Evolutionary conservation across 441 rosid species (phyloP).

Genomic region (Hura crepitans): DNA sequence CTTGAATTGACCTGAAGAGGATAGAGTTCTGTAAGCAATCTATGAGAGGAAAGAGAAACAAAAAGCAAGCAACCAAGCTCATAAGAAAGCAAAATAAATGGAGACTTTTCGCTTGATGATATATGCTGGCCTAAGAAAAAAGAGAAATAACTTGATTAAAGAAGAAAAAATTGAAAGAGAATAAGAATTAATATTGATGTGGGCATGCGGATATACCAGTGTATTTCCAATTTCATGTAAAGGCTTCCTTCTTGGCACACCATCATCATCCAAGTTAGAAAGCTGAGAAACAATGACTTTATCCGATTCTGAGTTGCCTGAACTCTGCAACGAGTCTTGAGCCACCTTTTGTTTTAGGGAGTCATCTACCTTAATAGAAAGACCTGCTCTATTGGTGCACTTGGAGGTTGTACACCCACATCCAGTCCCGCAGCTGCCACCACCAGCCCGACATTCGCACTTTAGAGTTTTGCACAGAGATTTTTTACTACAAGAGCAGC

Average conservation of each 20-base stretch:
- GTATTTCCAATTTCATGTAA: constrained; percentile 61
- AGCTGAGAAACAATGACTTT: constrained; percentile 26
- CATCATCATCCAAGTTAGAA: constrained; percentile 29
- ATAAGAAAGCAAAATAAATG: not conserved
- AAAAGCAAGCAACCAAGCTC: not conserved
- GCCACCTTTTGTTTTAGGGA: constrained; percentile 17
- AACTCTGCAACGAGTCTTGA: constrained; percentile 17
- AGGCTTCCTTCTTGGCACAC: constrained; percentile 49
- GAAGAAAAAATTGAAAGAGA: not conserved
- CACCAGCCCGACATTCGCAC: constrained; percentile 64
- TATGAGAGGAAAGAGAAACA: not conserved
- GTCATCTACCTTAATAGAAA: constrained; percentile 23
- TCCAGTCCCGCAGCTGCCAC: constrained; percentile 53
- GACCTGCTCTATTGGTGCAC: constrained; percentile 60
- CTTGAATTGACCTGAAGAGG: constrained; percentile 27
- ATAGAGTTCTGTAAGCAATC: constrained; percentile 14
- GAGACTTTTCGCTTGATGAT: not conserved
- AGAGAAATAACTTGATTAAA: not conserved
- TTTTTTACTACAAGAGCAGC: constrained; percentile 78
- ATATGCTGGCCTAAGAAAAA: not conserved
- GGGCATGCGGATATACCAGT: constrained; percentile 39
- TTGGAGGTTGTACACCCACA: constrained; percentile 64
- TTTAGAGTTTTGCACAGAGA: constrained; percentile 72
- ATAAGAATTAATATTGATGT: not conserved
- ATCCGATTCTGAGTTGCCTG: constrained; percentile 26